A percentile compares a stretch with the other conserved stretches of the same genome.
Conservation (phyloP, 176 grass and related monocot genomes). For the Oryza brachyantha region DNA sequence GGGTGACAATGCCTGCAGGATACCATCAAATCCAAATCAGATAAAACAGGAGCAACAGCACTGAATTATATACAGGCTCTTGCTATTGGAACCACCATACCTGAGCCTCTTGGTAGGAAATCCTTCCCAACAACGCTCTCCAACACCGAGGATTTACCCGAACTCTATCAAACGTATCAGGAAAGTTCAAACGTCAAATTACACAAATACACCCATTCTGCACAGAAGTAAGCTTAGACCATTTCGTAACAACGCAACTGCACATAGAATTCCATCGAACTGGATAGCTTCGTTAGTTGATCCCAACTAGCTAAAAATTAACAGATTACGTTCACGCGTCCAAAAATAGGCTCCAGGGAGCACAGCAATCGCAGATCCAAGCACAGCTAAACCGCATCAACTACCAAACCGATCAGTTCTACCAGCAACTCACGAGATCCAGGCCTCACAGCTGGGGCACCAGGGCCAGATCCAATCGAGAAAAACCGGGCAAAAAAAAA, state of each 20-base stretch:
- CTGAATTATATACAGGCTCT: background rate
- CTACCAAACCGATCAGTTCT: background rate
- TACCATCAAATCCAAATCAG: background rate
- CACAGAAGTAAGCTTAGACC: background rate
- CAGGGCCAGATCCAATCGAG: constrained; percentile 34
- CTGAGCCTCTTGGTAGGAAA: constrained; percentile 96
- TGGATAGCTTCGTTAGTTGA: constrained; percentile 15
- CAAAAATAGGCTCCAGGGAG: background rate
- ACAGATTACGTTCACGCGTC: background rate
- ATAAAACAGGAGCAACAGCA: constrained; percentile 2
- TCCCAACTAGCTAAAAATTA: background rate
- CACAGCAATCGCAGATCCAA: constrained; percentile 30
- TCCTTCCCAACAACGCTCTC: constrained; percentile 98
- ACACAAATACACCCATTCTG: background rate
- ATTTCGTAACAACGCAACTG: background rate
- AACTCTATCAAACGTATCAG: constrained; percentile 53
- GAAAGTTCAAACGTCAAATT: constrained; percentile 26
- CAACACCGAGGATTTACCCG: constrained; percentile 96
- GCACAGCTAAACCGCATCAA: background rate
- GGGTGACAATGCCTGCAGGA: constrained; percentile 84
- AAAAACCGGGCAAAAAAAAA: background rate
- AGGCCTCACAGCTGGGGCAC: background rate
- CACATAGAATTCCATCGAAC: background rate
- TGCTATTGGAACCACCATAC: constrained; percentile 36
- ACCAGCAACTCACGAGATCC: constrained; percentile 36